Percentiles rank a stretch among this genome's conserved stretches.
Evolutionary conservation across 202 grass and related monocot genomes (phyloP).

Genomic region (Zizania palustris): DNA sequence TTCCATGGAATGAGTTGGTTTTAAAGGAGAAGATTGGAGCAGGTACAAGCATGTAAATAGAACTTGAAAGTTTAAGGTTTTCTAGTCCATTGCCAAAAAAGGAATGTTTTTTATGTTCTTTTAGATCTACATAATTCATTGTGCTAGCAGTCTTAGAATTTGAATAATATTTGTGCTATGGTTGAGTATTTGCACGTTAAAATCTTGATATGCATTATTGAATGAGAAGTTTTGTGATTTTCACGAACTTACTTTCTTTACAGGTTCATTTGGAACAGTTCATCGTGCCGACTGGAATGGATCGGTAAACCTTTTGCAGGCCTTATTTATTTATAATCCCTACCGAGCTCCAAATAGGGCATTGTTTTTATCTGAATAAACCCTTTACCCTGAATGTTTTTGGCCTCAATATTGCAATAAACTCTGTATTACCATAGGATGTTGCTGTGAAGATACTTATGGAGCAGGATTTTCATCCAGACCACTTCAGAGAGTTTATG

Average conservation of each 20-base stretch:
- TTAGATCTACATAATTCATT: slow-evolving; percentile 14
- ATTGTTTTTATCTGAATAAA: slow-evolving; percentile 15
- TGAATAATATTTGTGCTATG: slow-evolving; percentile 19
- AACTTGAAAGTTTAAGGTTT: slow-evolving; percentile 13
- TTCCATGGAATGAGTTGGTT: slow-evolving; percentile 87
- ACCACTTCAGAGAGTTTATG: slow-evolving; percentile 84
- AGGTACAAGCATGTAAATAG: slow-evolving; percentile 52
- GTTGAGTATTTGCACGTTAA: slow-evolving; percentile 11
- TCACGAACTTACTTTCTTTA: slow-evolving; percentile 35
- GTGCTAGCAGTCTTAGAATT: slow-evolving; percentile 14
- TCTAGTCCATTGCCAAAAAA: slow-evolving; percentile 4
- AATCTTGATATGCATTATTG: slow-evolving; percentile 7
- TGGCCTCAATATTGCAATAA: slow-evolving; percentile 15
- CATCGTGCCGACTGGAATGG: slow-evolving; percentile 99
- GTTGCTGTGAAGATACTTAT: slow-evolving; percentile 99
- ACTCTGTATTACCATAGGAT: slow-evolving; percentile 59
- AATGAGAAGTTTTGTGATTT: slow-evolving; percentile 28
- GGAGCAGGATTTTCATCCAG: slow-evolving; percentile 97
- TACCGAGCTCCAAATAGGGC: not conserved
- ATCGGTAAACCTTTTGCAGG: slow-evolving; percentile 63
- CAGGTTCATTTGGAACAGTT: slow-evolving; percentile 98
- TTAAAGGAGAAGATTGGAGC: slow-evolving; percentile 96
- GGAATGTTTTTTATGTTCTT: not conserved
- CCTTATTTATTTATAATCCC: slow-evolving; percentile 21
- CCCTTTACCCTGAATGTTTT: slow-evolving; percentile 13